Conservation (phyloP, 257 asterid genomes). For the Misopates orontium region DNA sequence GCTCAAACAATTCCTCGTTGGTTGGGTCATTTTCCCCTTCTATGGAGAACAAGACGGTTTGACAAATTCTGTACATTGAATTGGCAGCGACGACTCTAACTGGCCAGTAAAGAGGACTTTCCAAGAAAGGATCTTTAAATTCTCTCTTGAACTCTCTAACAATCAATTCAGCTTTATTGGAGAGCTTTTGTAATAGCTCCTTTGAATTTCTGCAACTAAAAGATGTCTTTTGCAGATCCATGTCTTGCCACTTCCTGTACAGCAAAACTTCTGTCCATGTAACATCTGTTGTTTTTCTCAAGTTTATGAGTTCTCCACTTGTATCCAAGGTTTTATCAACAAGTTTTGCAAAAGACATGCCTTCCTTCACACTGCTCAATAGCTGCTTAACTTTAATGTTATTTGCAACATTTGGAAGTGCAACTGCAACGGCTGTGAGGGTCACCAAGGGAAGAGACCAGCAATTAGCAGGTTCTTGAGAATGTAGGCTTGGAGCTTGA, state of each 20-base stretch:
- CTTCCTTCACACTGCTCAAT: constrained; percentile 27
- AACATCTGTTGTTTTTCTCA: constrained; percentile 27
- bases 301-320: neutral
- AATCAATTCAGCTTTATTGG: constrained; percentile 28
- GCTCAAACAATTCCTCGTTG: constrained; percentile 29
- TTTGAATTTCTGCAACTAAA: neutral
- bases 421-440: constrained; percentile 34
- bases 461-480: constrained; percentile 27
- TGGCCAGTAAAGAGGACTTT: constrained; percentile 43
- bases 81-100: constrained; percentile 42
- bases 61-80: constrained; percentile 40
- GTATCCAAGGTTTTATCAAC: constrained; percentile 13
- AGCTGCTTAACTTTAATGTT: neutral
- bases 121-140: constrained; percentile 30
- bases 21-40: neutral
- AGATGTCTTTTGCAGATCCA: constrained; percentile 12
- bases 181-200: constrained; percentile 15
- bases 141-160: constrained; percentile 34
- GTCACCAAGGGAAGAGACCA: constrained; percentile 42
- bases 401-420: constrained; percentile 17
- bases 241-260: constrained; percentile 23
- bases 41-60: constrained; percentile 17
- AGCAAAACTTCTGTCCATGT: constrained; percentile 17
- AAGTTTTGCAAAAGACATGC: constrained; percentile 21
- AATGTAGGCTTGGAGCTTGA: constrained; percentile 19